Evolutionary conservation across 495 filamentous ascomycete species (phyloP).

Genomic region (Hapsidospora chrysogenum): DNA sequence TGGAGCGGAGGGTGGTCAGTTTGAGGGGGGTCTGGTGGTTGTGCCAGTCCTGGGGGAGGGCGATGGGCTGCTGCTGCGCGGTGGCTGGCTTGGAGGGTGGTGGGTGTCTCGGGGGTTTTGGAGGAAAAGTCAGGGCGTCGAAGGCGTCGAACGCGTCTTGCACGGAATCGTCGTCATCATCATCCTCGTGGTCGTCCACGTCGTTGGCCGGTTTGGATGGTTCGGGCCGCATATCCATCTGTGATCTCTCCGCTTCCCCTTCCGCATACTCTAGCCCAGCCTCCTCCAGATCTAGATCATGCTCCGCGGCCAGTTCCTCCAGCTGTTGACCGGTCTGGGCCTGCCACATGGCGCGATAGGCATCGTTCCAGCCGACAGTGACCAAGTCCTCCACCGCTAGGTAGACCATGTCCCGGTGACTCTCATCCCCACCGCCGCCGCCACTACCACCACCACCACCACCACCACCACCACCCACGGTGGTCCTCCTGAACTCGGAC

Average conservation of each 20-base stretch:
- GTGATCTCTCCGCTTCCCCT: not conserved
- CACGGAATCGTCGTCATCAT: slow-evolving; percentile 5
- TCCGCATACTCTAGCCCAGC: not conserved
- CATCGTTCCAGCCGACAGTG: slow-evolving; percentile 21
- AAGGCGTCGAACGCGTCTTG: slow-evolving; percentile 14
- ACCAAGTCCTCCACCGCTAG: slow-evolving; percentile 21
- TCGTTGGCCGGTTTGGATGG: not conserved
- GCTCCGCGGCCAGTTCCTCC: not conserved
- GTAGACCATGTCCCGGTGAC: slow-evolving; percentile 11
- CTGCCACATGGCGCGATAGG: slow-evolving; percentile 10
- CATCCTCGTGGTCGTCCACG: not conserved
- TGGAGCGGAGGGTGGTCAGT: slow-evolving; percentile 20
- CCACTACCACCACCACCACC: not conserved
- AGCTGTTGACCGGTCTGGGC: slow-evolving; percentile 1
- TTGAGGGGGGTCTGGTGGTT: slow-evolving; percentile 15
- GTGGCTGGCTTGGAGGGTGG: not conserved
- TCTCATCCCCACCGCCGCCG: not conserved
- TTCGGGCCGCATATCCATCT: not conserved
- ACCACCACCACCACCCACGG: not conserved
- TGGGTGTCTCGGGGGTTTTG: slow-evolving; percentile 3
- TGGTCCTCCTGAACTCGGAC: slow-evolving; percentile 5
- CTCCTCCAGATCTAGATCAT: not conserved
- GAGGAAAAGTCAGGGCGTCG: slow-evolving; percentile 1
- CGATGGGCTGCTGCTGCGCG: slow-evolving; percentile 1
- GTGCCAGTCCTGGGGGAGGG: slow-evolving; percentile 11